These are phyloP conservation scores for Aspergillus aculeatinus DNA, from an alignment of 2,329 filamentous ascomycete species.

Conservation along the genomic window DNA sequence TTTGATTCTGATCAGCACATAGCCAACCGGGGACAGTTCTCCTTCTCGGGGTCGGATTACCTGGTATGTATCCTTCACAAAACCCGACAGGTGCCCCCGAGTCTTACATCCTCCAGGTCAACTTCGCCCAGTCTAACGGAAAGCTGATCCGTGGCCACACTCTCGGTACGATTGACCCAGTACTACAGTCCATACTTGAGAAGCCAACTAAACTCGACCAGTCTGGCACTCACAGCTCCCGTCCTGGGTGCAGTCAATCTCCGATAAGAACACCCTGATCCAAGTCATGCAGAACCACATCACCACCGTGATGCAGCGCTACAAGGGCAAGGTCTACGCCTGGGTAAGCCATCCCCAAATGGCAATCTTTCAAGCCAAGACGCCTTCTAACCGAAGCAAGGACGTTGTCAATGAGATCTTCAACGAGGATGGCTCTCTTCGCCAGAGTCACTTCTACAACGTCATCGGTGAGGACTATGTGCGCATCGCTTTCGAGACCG, in stretches of 20 bases:
- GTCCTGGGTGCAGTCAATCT: conserved; percentile 49
- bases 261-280: conserved; percentile 50
- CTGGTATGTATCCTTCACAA: conserved; percentile 37
- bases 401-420: conserved; percentile 38
- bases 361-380: no score
- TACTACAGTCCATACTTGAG: conserved; percentile 25
- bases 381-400: conserved; percentile 12
- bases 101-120: conserved; percentile 26
- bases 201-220: conserved; percentile 6
- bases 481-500: conserved; percentile 67
- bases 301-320: conserved; percentile 34
- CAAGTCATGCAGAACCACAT: conserved; percentile 51
- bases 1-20: neutral
- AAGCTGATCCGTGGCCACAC: conserved; percentile 63
- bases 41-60: conserved; percentile 55
- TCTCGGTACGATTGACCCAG: conserved; percentile 47
- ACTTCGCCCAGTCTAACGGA: conserved; percentile 38
- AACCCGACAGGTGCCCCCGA: neutral
- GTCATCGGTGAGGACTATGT: conserved; percentile 71
- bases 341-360: conserved; percentile 26
- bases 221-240: conserved; percentile 44
- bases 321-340: conserved; percentile 36
- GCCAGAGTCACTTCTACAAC: conserved; percentile 62
- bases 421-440: conserved; percentile 58
- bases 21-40: conserved; percentile 53